Conservation (phyloP, 768 basidiomycete species). For the Pulveroboletus sp. region DNA sequence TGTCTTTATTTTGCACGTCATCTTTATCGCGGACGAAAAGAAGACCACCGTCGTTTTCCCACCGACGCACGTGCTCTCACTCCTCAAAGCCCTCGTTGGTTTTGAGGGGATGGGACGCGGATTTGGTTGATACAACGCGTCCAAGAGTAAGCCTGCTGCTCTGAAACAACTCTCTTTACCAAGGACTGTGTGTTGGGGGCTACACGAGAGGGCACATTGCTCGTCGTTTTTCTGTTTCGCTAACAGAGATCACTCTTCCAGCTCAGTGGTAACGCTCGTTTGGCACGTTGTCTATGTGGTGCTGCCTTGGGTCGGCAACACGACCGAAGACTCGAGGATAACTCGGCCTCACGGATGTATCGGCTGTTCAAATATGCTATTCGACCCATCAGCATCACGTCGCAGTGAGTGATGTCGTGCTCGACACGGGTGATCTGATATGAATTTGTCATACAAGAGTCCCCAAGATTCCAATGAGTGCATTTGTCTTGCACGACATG, state of each 20-base stretch:
- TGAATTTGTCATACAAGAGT: conserved; percentile 24
- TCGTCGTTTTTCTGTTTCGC: conserved; percentile 16
- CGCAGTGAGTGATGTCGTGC: conserved; percentile 50
- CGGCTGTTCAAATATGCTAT: conserved; percentile 85
- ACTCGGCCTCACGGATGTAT: conserved; percentile 44
- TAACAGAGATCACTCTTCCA: conserved; percentile 26
- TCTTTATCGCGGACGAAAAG: conserved; percentile 70
- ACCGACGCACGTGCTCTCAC: conserved; percentile 48
- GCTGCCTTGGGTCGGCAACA: conserved; percentile 73
- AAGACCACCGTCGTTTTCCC: conserved; percentile 81
- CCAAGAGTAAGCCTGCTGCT: conserved; percentile 66
- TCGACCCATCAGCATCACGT: conserved; percentile 58
- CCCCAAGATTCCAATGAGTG: conserved; percentile 61
- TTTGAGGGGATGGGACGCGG: conserved; percentile 28
- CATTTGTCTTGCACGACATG: conserved; percentile 93
- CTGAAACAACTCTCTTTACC: conserved; percentile 85
- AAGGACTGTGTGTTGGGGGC: conserved; percentile 77
- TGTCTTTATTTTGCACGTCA: conserved; percentile 18
- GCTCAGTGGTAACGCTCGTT: conserved; percentile 61
- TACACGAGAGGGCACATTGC: conserved; percentile 87
- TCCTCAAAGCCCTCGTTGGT: conserved; percentile 61
- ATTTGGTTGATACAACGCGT: conserved; percentile 92
- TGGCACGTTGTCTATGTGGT: conserved; percentile 80
- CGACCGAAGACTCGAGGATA: conserved; percentile 38
- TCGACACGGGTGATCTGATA: not conserved